A percentile compares a stretch with the other conserved stretches of the same genome.
phyloP scores from a whole-genome alignment of 2,329 filamentous ascomycete genomes.

The Eutypella sp. region DNA sequence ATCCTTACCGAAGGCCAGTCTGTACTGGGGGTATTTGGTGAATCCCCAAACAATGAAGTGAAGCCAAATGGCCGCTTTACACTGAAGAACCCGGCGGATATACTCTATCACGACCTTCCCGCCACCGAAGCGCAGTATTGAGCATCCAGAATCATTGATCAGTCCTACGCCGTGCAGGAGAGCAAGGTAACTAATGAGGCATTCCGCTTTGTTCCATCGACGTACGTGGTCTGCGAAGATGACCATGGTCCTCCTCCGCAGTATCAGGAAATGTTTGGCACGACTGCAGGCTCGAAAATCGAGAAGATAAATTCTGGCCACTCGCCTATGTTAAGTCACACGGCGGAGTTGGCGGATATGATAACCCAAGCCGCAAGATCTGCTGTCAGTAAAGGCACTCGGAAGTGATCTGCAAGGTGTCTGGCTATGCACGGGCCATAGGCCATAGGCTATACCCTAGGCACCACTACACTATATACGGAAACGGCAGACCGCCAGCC shows the following conservation, averaged over 20 bases:
- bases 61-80: background rate
- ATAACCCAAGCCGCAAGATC: too few relatives aligned
- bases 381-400: too few relatives aligned
- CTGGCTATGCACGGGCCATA: too few relatives aligned
- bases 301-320: background rate
- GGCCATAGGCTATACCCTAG: too few relatives aligned
- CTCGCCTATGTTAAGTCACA: background rate
- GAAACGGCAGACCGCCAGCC: too few relatives aligned
- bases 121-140: background rate
- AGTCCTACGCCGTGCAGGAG: background rate
- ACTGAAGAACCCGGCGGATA: background rate
- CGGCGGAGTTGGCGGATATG: background rate
- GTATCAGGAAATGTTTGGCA: background rate
- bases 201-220: background rate
- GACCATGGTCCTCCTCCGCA: background rate
- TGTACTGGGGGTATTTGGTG: constrained; percentile 5
- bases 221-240: background rate
- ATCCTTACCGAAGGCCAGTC: constrained; percentile 15
- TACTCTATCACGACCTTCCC: background rate
- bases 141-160: background rate
- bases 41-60: constrained; percentile 1
- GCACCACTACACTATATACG: too few relatives aligned
- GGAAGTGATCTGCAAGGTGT: too few relatives aligned
- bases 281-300: background rate
- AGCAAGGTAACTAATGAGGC: background rate